Percentiles rank a stretch among this genome's conserved stretches.
Evolutionary conservation across 1,284 basidiomycete genomes (phyloP).

Genomic region (Ganoderma lingzhi): DNA sequence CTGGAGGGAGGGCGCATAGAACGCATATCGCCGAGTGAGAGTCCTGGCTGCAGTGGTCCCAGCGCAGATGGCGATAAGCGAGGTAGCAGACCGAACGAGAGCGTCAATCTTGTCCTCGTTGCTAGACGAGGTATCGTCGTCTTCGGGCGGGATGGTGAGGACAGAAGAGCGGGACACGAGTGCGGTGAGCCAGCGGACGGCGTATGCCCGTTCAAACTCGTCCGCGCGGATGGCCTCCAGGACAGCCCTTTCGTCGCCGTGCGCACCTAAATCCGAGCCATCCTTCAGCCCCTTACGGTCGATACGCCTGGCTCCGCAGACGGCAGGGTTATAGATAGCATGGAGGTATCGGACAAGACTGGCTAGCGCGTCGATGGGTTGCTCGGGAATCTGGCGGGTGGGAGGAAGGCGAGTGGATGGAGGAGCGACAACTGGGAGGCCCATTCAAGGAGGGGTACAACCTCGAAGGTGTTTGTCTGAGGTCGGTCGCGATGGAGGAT

Average conservation of each 20-base stretch:
- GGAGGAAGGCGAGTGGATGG: slow-evolving; percentile 42
- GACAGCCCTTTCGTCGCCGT: slow-evolving; percentile 20
- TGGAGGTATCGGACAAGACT: slow-evolving; percentile 51
- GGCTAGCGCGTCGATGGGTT: slow-evolving; percentile 38
- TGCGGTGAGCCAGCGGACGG: slow-evolving; percentile 75
- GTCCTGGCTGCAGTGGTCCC: slow-evolving; percentile 51
- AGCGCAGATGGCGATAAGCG: slow-evolving; percentile 48
- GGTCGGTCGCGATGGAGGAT: background rate
- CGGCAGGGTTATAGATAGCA: slow-evolving; percentile 54
- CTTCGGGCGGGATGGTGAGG: slow-evolving; percentile 28
- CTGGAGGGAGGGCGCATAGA: slow-evolving; percentile 36
- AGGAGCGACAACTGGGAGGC: slow-evolving; percentile 20
- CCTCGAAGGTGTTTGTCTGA: background rate
- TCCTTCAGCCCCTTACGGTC: slow-evolving; percentile 14
- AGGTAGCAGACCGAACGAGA: slow-evolving; percentile 62
- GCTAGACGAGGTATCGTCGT: slow-evolving; percentile 28
- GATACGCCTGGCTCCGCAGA: slow-evolving; percentile 49
- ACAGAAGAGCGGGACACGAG: slow-evolving; percentile 32
- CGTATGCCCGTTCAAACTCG: slow-evolving; percentile 71
- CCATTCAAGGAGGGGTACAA: slow-evolving; percentile 19
- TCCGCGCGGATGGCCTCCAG: slow-evolving; percentile 50
- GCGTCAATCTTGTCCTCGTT: slow-evolving; percentile 35
- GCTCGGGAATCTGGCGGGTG: slow-evolving; percentile 35
- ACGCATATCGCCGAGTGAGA: slow-evolving; percentile 51
- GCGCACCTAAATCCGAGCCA: background rate